phyloP scores from a whole-genome alignment of 805 yeast genomes.

The Diddensiella transvaalensis region DNA sequence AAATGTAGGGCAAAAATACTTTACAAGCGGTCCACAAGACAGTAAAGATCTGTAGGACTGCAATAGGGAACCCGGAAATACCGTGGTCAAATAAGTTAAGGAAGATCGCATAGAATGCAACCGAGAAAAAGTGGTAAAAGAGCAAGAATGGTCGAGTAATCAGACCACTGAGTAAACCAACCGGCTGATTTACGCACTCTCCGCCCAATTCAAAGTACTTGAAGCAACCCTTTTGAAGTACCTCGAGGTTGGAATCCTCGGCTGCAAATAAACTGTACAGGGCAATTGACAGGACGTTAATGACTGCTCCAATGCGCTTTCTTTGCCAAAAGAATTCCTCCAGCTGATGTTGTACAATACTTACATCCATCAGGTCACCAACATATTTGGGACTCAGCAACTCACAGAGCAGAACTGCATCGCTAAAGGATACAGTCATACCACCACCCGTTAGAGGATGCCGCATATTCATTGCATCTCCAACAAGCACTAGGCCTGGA shows the following conservation, averaged over 20 bases:
- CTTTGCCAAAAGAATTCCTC: constrained; percentile 71
- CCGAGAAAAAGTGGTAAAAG: constrained; percentile 83
- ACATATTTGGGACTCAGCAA: constrained; percentile 54
- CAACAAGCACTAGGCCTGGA: constrained; percentile 77
- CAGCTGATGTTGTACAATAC: constrained; percentile 52
- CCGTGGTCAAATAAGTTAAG: constrained; percentile 68
- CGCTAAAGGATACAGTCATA: constrained; percentile 95
- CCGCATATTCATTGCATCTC: constrained; percentile 95
- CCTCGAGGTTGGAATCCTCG: constrained; percentile 53
- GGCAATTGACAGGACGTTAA: constrained; percentile 88
- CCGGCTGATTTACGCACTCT: constrained; percentile 69
- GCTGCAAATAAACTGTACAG: constrained; percentile 89
- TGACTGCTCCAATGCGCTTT: constrained; percentile 68
- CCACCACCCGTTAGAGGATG: constrained; percentile 99
- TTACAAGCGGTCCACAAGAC: constrained; percentile 68
- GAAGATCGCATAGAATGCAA: constrained; percentile 79
- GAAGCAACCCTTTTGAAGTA: constrained; percentile 87
- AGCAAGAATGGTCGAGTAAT: constrained; percentile 69
- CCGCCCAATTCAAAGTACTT: constrained; percentile 84
- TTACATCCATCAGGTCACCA: constrained; percentile 54
- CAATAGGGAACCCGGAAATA: constrained; percentile 59
- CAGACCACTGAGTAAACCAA: constrained; percentile 78
- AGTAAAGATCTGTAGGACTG: constrained; percentile 63
- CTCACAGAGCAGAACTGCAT: constrained; percentile 65
- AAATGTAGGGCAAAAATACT: constrained; percentile 77